A percentile compares a stretch with the other conserved stretches of the same genome.
Conservation (phyloP, 345 rosid species). For the Bretschneidera sinensis region DNA sequence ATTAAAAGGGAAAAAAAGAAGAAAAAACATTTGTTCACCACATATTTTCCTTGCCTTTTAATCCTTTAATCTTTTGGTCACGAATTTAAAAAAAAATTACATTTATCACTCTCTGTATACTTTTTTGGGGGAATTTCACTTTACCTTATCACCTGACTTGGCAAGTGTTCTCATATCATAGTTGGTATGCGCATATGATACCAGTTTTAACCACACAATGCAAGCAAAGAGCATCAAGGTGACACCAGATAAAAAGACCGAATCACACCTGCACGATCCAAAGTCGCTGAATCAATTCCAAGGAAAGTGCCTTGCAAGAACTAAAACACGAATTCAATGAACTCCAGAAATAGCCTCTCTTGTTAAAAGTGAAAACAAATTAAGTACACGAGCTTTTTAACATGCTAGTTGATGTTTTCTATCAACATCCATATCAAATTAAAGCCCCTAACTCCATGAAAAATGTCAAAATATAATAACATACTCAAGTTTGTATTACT, state of each 20-base stretch:
- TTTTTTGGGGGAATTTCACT: not conserved
- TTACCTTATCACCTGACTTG: constrained; percentile 64
- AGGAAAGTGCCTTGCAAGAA: not conserved
- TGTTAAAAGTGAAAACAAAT: not conserved
- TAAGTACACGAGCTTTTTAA: too few relatives aligned
- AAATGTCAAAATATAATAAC: not conserved
- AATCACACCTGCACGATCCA: constrained; percentile 69
- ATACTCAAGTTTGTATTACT: not conserved
- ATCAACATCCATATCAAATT: not conserved
- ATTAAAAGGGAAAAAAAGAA: not conserved
- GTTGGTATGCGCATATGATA: constrained; percentile 92
- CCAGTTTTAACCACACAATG: constrained; percentile 93
- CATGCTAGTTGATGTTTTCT: not conserved
- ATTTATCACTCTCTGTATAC: too few relatives aligned
- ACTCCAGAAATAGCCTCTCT: not conserved
- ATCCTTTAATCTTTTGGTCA: not conserved
- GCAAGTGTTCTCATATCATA: constrained; percentile 69
- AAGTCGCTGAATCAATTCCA: constrained; percentile 14
- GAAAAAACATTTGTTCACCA: not conserved
- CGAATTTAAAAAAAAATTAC: too few relatives aligned
- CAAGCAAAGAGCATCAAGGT: constrained; percentile 91
- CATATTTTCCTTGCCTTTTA: not conserved
- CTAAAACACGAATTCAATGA: not conserved
- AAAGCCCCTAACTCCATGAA: not conserved
- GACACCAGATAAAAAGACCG: constrained; percentile 80